Evolutionary conservation across 306 rosid genomes (phyloP), one percentile per base, ranked within the genome.

Genomic region (Chamaecrista fasciculata): DNA sequence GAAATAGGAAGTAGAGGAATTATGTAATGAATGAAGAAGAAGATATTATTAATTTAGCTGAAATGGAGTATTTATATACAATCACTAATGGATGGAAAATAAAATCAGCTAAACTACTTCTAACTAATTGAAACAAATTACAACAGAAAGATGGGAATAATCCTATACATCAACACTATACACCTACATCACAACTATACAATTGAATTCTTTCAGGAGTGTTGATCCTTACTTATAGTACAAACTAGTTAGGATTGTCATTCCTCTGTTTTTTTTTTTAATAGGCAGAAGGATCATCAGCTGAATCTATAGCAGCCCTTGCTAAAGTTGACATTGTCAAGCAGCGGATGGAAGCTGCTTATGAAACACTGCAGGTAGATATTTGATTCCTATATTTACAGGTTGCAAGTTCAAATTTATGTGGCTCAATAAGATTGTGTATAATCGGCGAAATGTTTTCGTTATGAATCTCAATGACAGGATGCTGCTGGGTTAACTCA

Each of bases 401-500:
- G 43, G 63, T 71, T 37, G 4, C 42, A 20, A 71, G 40, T 37
- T 75, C 25, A 16, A n/a, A 25, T 52, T 19, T 18, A 60, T 56
- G 6, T 20, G 56, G 33, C 48, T 44, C 48, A 11, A 36, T 8
- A 36, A 68, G 24, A 56, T 51, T 70, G 36, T 26, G 8, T 79
- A 23, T 55, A 25, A 34, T 37, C 66, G 33, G 52, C 76, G 34
- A 14, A 20, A 29, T 52, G 21, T 70, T 51, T 23, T 6, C 65
- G n/a, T n/a, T n/a, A n/a, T 36, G 62, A n/a, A 8, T 47, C 67
- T 71, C 21, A 11, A 66, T 60, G 48, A 56, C 81, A 92, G 97
- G 99, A 95, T 87, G 99, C 99, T 58, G 99, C 99, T 73, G 99
- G 99, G 66, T 81, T 95, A 85, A 89, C 99, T 67, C 96, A 95